Evolutionary conservation across 371 early-diverging fungal species (phyloP), one percentile per base, ranked within the genome.

Genomic region (Lichtheimia ornata): DNA sequence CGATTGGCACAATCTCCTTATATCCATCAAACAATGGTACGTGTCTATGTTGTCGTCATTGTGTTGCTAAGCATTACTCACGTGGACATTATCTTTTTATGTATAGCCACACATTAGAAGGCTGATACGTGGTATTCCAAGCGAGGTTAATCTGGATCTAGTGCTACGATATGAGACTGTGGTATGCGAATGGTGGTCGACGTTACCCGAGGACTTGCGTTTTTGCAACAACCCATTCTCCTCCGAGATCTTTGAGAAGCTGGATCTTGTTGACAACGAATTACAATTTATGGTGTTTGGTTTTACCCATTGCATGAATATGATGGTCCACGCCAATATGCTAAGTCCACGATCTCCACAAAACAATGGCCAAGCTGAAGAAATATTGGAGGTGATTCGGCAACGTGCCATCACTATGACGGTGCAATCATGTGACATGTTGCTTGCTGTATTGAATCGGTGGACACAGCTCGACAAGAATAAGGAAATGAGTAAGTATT

Each of bases 131-230:
- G 57, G 57, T 17, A 3, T 25, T 18, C 22, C 22, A 2, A 44
- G 45, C 12, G 57, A 56, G 15, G 14, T 56, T n/a, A 56, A 42
- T 14, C 20, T 56, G n/a, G 57, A 56, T 14, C 7, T 45, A 0
- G 43, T 56, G 2, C 6, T 56, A 12, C 57, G 57, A 14, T 45
- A 43, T 14, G 42, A 18, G 9, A 44, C 40, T 0, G 12, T 27
- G 11, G 17, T 56, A 11, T 25, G 22, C 4, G 57, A 56, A 56
- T 56, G 57, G 57, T 56, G 57, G 57, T 24, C 14, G 15, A 22
- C 24, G 22, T n/a, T 56, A 18, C 57, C 57, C 17, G 27, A 43
- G 1, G 7, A 45, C 17, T 28, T 56, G 6, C 42, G 43, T 2
- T 11, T 56, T 4, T 56, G 45, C 25, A 44, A 56, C 0, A 44